A percentile compares a stretch with the other conserved stretches of the same genome.
Conservation (phyloP, 148 eudicot genomes). For the Chenopodium album region DNA sequence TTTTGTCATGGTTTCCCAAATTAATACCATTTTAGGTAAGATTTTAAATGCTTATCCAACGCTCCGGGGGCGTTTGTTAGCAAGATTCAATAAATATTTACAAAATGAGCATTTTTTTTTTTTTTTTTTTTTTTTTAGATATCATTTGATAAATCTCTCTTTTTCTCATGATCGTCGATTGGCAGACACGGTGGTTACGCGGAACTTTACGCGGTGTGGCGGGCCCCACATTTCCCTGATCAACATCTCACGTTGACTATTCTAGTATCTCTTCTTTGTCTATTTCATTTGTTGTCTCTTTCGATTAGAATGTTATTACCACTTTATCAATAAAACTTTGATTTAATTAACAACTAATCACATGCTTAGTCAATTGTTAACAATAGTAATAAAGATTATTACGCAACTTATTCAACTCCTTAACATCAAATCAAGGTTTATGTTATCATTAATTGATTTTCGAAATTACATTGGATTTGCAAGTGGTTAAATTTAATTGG, state of each 20-base stretch:
- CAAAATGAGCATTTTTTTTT: too few relatives aligned
- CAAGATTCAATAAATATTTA: too few relatives aligned
- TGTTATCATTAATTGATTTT: too few relatives aligned
- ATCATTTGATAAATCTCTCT: too few relatives aligned
- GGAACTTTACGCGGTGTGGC: conserved; percentile 36
- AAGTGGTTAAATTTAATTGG: too few relatives aligned
- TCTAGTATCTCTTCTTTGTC: background rate
- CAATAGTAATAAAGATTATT: background rate
- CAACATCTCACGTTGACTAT: conserved; percentile 18
- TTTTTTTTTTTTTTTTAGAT: too few relatives aligned
- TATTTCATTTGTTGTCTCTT: background rate
- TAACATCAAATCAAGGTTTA: background rate
- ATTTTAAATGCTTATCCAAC: too few relatives aligned
- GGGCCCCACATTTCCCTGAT: conserved; percentile 1
- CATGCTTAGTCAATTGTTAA: conserved; percentile 8
- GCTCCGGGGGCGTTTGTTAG: too few relatives aligned
- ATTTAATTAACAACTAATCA: background rate
- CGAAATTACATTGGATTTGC: too few relatives aligned
- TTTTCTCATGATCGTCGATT: background rate
- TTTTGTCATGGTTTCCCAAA: too few relatives aligned
- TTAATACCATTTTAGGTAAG: too few relatives aligned
- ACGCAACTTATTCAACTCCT: background rate
- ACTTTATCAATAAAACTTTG: background rate
- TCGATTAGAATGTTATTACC: background rate
- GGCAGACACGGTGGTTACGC: conserved; percentile 30